Base-by-base conservation (phyloP, 106 monocot species). In the Acorus calamus region DNA sequence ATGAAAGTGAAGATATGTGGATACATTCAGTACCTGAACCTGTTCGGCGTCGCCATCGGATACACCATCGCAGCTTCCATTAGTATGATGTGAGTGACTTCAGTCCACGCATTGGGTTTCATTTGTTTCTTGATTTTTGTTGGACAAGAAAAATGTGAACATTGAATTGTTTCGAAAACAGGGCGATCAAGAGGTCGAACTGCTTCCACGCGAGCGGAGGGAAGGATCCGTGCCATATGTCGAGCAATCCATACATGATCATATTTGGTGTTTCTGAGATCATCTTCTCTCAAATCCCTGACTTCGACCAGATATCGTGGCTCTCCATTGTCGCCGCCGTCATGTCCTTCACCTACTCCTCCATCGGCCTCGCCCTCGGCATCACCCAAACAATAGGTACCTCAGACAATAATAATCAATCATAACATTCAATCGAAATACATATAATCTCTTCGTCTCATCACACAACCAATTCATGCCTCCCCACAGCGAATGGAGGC, bases 11-110 rank as follows among this genome's bases (percentile, higher is more conserved):
- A 74, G 68, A 13, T 82, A 42, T 89, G 85, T 59, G 89, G 79
- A 4, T 63, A 66, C 42, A 52, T 89, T 44, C 82, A 89, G 60
- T 89, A 89, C 42, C 61, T 76, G 3, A 81, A 84, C 44, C 73
- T 89, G 59, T 78, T 84, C 52, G 89, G 89, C 14, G 69, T 80
- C n/a, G 77, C 81, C 63, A 80, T 89, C 43, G 89, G 89, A 3
- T 89, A 85, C 77, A 89, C 89, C 56, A 85, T 89, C 47, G 89
- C 89, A 13, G 76, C 85, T 45, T 89, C 82, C 28, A 85, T 80
- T 55, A 89, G 89, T 79, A 82, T 89, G 89, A 74, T 69, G 88
- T 89, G 63, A 84, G 81, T 54, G 1, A 4, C 3, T 28, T 28
- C 28, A 1, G 59, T 14, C n/a, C 50, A 28, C 3, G 9, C 50